These are phyloP conservation scores for Penicillium oxalicum DNA, from an alignment of 2,329 filamentous ascomycete species.

Conservation along the genomic window DNA sequence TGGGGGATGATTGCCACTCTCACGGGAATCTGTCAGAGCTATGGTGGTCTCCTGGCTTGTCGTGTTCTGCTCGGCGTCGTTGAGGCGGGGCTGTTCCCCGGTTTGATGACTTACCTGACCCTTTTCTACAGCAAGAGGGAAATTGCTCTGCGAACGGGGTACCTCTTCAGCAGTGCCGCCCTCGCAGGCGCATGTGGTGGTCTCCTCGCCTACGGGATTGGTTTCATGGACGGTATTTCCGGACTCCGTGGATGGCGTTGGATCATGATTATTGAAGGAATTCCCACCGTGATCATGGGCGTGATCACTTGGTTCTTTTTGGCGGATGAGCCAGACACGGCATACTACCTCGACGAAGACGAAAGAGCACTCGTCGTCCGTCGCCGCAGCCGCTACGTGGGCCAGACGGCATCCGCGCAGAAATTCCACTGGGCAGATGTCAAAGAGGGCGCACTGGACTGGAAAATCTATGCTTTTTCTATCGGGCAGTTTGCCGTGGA, in stretches of 20 bases:
- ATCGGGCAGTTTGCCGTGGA: slow-evolving; percentile 66
- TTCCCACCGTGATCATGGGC: slow-evolving; percentile 53
- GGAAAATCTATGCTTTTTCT: slow-evolving; percentile 68
- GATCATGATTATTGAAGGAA: slow-evolving; percentile 58
- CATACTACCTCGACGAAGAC: slow-evolving; percentile 53
- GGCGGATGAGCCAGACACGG: slow-evolving; percentile 61
- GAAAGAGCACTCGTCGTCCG: slow-evolving; percentile 55
- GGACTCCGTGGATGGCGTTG: slow-evolving; percentile 66
- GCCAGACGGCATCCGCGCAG: slow-evolving; percentile 45
- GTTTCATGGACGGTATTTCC: slow-evolving; percentile 61
- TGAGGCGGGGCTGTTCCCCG: slow-evolving; percentile 66
- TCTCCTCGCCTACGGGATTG: slow-evolving; percentile 66
- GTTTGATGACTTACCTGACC: slow-evolving; percentile 62
- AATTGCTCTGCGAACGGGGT: slow-evolving; percentile 65
- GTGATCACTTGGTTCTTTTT: slow-evolving; percentile 53
- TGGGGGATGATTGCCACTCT: slow-evolving; percentile 44
- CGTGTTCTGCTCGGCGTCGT: slow-evolving; percentile 63
- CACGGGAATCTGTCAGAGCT: slow-evolving; percentile 62
- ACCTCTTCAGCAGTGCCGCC: slow-evolving; percentile 60
- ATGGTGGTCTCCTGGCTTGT: slow-evolving; percentile 60
- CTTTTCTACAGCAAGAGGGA: slow-evolving; percentile 72
- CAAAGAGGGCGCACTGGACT: slow-evolving; percentile 61
- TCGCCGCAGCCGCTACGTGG: slow-evolving; percentile 47
- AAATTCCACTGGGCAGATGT: slow-evolving; percentile 59
- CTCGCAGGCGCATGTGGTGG: slow-evolving; percentile 68